phyloP scores from a whole-genome alignment of 441 rosid genomes.

The Gossypium trilobum region DNA sequence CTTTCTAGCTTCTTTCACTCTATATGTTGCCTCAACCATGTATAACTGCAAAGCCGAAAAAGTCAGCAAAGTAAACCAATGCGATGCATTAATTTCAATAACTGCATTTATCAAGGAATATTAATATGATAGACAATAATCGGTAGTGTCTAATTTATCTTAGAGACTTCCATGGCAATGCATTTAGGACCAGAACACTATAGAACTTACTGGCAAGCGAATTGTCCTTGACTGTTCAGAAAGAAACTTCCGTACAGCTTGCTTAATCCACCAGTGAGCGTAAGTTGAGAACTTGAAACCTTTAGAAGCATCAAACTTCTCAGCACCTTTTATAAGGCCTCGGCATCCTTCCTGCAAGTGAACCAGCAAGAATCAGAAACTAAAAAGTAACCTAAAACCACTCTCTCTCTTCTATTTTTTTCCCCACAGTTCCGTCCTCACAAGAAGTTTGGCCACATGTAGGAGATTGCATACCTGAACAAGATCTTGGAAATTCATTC shows the following conservation, averaged over 20 bases:
- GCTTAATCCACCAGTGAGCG: constrained; percentile 97
- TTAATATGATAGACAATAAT: neutral
- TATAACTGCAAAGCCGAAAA: constrained; percentile 45
- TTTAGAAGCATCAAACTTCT: constrained; percentile 85
- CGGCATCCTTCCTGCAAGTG: constrained; percentile 74
- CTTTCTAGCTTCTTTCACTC: constrained; percentile 78
- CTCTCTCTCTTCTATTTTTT: neutral
- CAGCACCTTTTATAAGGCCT: constrained; percentile 78
- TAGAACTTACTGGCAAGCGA: constrained; percentile 66
- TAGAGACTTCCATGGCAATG: neutral
- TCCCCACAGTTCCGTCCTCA: neutral
- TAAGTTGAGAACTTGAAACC: constrained; percentile 94
- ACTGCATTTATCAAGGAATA: neutral
- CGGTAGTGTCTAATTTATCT: neutral
- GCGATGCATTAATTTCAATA: neutral
- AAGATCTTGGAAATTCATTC: constrained; percentile 88
- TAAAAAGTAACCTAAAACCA: neutral
- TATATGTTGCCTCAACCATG: constrained; percentile 81
- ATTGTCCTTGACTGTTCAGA: constrained; percentile 77
- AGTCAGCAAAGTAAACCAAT: constrained; percentile 1
- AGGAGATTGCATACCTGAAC: constrained; percentile 55
- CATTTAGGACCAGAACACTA: neutral
- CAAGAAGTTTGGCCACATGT: constrained; percentile 2
- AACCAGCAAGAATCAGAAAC: constrained; percentile 16
- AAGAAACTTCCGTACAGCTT: constrained; percentile 76